A percentile compares a stretch with the other conserved stretches of the same genome.
These are phyloP conservation scores for Colletotrichum tofieldiae DNA, from an alignment of 2,329 filamentous ascomycete species.

Conservation along the genomic window DNA sequence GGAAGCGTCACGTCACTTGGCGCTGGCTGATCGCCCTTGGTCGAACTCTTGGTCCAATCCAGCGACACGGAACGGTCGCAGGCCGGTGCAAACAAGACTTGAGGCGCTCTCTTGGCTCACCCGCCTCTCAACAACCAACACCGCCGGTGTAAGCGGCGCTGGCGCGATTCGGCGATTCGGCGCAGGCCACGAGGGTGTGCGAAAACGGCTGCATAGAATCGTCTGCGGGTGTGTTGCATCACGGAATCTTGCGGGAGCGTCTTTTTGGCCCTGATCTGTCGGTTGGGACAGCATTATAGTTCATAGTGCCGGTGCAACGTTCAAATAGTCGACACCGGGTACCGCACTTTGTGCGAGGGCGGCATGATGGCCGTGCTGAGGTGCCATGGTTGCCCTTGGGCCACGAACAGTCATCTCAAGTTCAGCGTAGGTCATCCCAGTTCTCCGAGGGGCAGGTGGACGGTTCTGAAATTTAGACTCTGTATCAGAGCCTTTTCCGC, in stretches of 20 bases:
- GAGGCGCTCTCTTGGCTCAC: slow-evolving; percentile 1
- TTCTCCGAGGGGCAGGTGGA: slow-evolving; percentile 10
- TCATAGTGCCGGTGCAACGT: neutral
- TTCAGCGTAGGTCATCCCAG: slow-evolving; percentile 3
- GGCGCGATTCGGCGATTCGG: neutral
- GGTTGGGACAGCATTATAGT: neutral
- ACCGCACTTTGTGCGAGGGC: neutral
- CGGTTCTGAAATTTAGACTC: slow-evolving; percentile 32
- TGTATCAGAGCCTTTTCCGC: slow-evolving; percentile 35
- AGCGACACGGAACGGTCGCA: slow-evolving; percentile 7
- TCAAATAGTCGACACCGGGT: neutral
- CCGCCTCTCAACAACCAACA: neutral
- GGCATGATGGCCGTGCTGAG: neutral
- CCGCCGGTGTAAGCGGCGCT: neutral
- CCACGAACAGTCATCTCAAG: slow-evolving; percentile 21
- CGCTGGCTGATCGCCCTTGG: slow-evolving; percentile 20
- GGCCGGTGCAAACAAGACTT: slow-evolving; percentile 35
- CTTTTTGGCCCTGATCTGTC: neutral
- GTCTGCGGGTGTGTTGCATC: slow-evolving; percentile 34
- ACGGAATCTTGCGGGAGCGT: slow-evolving; percentile 31
- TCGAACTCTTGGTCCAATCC: slow-evolving; percentile 29
- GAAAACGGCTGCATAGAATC: slow-evolving; percentile 10
- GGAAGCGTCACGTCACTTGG: slow-evolving; percentile 31
- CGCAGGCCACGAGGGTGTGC: neutral
- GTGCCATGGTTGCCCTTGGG: slow-evolving; percentile 16